phyloP scores from a whole-genome alignment of 1,284 basidiomycete species.

The Sporisorium scitamineum region DNA sequence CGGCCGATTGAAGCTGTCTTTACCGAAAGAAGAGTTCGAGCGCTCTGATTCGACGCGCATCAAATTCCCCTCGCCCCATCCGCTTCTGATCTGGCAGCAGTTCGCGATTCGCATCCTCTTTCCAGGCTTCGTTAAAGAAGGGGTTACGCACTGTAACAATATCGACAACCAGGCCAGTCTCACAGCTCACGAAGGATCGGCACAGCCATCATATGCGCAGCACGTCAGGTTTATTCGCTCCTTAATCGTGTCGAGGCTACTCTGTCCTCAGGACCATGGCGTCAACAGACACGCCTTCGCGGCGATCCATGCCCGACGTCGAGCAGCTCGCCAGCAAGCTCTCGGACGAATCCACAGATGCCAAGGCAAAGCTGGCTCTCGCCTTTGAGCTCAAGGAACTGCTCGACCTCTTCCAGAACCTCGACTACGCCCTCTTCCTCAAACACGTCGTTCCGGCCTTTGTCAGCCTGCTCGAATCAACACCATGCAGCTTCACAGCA shows the following conservation, averaged over 20 bases:
- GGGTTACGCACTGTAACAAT: not conserved
- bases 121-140: not conserved
- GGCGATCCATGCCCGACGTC: constrained; percentile 44
- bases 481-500: constrained; percentile 81
- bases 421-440: constrained; percentile 79
- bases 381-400: constrained; percentile 65
- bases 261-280: constrained; percentile 21
- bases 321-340: constrained; percentile 50
- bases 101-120: not conserved
- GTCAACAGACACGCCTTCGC: constrained; percentile 38
- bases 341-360: constrained; percentile 47
- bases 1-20: not conserved
- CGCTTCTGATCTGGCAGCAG: not conserved
- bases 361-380: constrained; percentile 48
- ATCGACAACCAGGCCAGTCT: not conserved
- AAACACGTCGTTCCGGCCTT: constrained; percentile 79
- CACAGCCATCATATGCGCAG: not conserved
- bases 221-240: not conserved
- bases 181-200: not conserved
- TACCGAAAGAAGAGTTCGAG: not conserved
- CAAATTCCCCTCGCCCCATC: not conserved
- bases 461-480: constrained; percentile 81
- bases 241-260: not conserved
- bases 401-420: constrained; percentile 60
- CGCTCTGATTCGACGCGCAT: not conserved